Evolutionary conservation across 495 filamentous ascomycete species (phyloP), one percentile per base, ranked within the genome.

Genomic region (Lichina pygmaea): DNA sequence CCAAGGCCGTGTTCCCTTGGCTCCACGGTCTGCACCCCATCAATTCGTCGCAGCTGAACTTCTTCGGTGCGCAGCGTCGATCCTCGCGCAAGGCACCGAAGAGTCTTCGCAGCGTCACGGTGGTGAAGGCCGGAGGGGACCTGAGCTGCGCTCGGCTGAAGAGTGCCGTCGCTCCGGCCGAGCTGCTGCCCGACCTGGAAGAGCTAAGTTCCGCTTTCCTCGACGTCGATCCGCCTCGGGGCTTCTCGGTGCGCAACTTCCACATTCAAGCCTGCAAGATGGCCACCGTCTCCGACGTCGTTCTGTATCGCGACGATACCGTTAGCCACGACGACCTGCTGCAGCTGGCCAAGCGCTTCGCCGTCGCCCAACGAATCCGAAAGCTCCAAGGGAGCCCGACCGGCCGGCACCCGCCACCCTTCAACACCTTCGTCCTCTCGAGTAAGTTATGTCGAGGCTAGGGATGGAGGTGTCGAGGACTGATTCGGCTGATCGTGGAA

Each of bases 261-360:
- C 89, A 97, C 53, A 94, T 95, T 40, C 89, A 97, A 55, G 73
- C 82, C 2, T 81, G 78, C 37, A 97, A 97, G 57, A 64, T 81
- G 53, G 84, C 86, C 33, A 74, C 78, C 48, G 67, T 92, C 24
- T 89, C 83, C 5, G 89, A 97, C 55, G 81, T 97, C 50, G 67
- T 97, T 12, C 68, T 97, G 10, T 97, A 97, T 59, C 80, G 80
- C 7, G 78, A 84, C 46, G 70, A 81, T 48, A 62, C 65, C 15
- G 61, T 62, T 10, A 55, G 56, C 42, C 53, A 58, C 34, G 64
- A 61, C 5, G 68, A 77, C 12, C 65, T 86, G 7, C 59, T 75
- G 15, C 66, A 67, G 43, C 55, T 85, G 34, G 89, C 77, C 2
- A 75, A 70, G 60, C 68, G 73, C 43, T 68, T 93, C 36, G 73